These are phyloP conservation scores for Gymnopus androsaceus DNA, from an alignment of 1,284 basidiomycete genomes.

Conservation along the genomic window DNA sequence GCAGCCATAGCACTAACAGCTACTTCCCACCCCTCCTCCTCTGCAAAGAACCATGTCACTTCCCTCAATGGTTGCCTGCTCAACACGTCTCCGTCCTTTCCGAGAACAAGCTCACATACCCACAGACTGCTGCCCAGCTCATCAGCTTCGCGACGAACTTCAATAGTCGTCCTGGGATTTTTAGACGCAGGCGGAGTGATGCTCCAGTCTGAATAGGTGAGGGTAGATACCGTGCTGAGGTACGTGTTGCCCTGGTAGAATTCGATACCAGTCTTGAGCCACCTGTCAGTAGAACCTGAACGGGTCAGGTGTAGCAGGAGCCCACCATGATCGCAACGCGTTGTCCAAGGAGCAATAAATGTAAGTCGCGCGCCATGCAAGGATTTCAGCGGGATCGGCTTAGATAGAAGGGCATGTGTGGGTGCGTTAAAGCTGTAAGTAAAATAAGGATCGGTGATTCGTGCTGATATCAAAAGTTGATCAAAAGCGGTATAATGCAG, in stretches of 20 bases:
- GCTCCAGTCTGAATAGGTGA: conserved; percentile 16
- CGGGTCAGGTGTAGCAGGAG: conserved; percentile 15
- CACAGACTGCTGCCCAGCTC: conserved; percentile 14
- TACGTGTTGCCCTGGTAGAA: conserved; percentile 9
- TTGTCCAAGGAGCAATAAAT: conserved; percentile 12
- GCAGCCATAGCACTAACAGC: conserved; percentile 14
- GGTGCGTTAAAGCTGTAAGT: conserved; percentile 16
- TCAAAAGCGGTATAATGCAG: neutral
- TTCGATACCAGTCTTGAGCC: conserved; percentile 18
- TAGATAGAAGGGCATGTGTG: conserved; percentile 5
- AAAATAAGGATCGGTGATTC: neutral
- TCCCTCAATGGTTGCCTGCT: conserved; percentile 17
- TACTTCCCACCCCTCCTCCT: conserved; percentile 17
- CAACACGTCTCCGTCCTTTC: neutral
- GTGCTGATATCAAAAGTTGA: neutral
- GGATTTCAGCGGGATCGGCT: conserved; percentile 2
- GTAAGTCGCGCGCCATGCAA: conserved; percentile 15
- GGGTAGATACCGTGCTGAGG: conserved; percentile 14
- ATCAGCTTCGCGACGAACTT: conserved; percentile 14
- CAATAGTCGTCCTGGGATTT: conserved; percentile 5
- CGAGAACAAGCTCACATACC: conserved; percentile 14
- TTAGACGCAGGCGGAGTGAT: conserved; percentile 3
- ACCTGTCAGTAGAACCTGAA: neutral
- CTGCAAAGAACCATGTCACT: conserved; percentile 17
- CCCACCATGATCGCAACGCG: conserved; percentile 17